A percentile compares a stretch with the other conserved stretches of the same genome.
Conservation (phyloP, 2,329 filamentous ascomycete genomes). For the Colletotrichum chlorophyti region DNA sequence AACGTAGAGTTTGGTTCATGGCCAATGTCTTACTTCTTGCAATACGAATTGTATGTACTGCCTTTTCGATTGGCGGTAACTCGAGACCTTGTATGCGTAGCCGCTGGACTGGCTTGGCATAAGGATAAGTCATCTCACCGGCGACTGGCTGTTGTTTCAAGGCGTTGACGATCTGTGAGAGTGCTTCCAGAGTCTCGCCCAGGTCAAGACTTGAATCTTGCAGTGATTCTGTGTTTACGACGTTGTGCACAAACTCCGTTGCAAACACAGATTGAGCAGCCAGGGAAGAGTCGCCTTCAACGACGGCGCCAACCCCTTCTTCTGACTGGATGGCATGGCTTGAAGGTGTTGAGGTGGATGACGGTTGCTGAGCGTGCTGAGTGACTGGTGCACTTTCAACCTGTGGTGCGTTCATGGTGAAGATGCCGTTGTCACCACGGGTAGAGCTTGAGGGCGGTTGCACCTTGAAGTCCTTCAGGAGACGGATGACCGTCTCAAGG, state of each 20-base stretch:
- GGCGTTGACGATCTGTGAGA: constrained; percentile 39
- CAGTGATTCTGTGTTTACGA: constrained; percentile 37
- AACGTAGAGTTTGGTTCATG: background rate
- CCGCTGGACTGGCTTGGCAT: constrained; percentile 23
- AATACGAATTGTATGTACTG: constrained; percentile 7
- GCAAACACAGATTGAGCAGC: constrained; percentile 54
- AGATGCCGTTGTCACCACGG: background rate
- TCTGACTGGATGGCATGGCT: constrained; percentile 22
- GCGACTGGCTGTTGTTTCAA: constrained; percentile 35
- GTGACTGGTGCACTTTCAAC: background rate
- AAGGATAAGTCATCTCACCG: constrained; percentile 35
- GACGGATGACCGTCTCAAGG: constrained; percentile 40
- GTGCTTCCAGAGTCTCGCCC: constrained; percentile 42
- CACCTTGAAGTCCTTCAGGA: constrained; percentile 43
- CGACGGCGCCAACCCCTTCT: constrained; percentile 36
- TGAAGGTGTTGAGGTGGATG: constrained; percentile 22
- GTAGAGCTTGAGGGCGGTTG: constrained; percentile 28
- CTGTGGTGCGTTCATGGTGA: background rate
- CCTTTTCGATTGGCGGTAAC: constrained; percentile 29
- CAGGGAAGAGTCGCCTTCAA: constrained; percentile 53
- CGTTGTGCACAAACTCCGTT: constrained; percentile 50
- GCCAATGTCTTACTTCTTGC: constrained; percentile 1
- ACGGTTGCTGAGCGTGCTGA: background rate
- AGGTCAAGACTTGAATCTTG: constrained; percentile 37
- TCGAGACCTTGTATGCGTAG: constrained; percentile 15